Base-by-base conservation (phyloP, 768 basidiomycete genomes). In the Suillus subaureus region DNA sequence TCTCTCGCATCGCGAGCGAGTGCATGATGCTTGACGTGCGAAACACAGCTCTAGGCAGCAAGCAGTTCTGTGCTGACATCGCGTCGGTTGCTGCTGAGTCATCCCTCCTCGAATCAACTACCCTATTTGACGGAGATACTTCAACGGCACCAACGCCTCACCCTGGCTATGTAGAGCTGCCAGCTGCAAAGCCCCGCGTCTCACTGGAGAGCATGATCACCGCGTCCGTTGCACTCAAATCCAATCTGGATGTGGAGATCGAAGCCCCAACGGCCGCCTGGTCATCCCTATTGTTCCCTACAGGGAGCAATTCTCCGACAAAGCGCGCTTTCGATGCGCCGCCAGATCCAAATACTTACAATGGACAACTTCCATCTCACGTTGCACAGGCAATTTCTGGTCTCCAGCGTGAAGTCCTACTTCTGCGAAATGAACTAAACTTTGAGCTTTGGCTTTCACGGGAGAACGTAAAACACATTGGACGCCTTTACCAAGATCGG, bases 361-460 rank as follows among this genome's bases (percentile, higher is more conserved):
- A 57, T 23, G 69, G 70, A 16, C 73, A 75, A 13, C 67, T 84
- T 21, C 82, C 86, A 11, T 68, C 79, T 7, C 84, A 85, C 69
- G 81, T 87, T n/a, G 80, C 81, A n/a, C 84, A 87, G 62, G 88
- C 87, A 11, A 87, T 95, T 37, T 84, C 88, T 16, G 82, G 80
- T 7, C 79, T 96, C 65, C 94, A 96, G 74, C 82, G 90, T 52
- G 92, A 95, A 71, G 82, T 91, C 2, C 75, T 94, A 3, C 75
- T 94, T 35, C 79, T 95, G 35, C 83, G 90, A 58, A 93, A 88
- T 72, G 93, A 95, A 68, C 85, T 95, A 49, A 93, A 93, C 72
- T 93, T 94, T 66, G 91, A 95, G 78, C 80, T 89, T 31, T 96
- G 93, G 91, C 79, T 91, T 49, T 88, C 91, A 64, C 83, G 91